Evolutionary conservation across 2,329 filamentous ascomycete species (phyloP), one percentile per base, ranked within the genome.

Genomic region (Epichloe baconii): DNA sequence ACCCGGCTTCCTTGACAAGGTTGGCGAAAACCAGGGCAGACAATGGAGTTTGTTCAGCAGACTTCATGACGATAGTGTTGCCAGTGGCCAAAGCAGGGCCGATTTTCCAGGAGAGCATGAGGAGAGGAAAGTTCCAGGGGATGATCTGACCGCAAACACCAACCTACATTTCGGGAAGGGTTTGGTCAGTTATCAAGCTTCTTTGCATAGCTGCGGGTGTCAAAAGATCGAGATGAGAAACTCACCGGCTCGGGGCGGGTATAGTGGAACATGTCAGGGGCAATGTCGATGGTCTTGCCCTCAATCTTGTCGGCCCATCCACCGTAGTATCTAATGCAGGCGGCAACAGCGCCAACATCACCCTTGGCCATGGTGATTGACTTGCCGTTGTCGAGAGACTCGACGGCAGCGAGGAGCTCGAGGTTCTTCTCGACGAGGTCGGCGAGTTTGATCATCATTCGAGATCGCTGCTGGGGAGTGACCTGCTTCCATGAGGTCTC

Each of bases 221-320:
- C 38, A 26, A n/a, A 17, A n/a, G 5, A 19, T 26, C 12, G 3
- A 21, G 7, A 17, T 10, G 35, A 4, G n/a, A 43, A 23, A 69
- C 75, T 60, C 65, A 79, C 74, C 10, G 88, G 86, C 76, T 95
- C 87, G 58, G 81, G 79, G 62, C 63, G 64, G 57, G 86, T 89
- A 74, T 93, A 94, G 73, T 87, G 84, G 73, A 94, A 88, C 68
- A 83, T 88, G 58, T 86, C 83, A 53, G 80, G 78, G 62, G 78
- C 73, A 59, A 88, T 86, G 62, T 94, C 86, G 57, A 93, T 82
- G 52, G 88, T 88, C 76, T 90, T 88, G 69, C 89, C 88, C 69
- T 83, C 77, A 58, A 93, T 83, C 82, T 95, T 95, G 76, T 95
- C 89, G 62, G 88, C 86, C 83, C 85, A 95, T 55, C 89, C 89